Percentiles rank a stretch among this genome's conserved stretches.
These are phyloP conservation scores for Acorus gramineus DNA, from an alignment of 106 monocot genomes.

Conservation along the genomic window DNA sequence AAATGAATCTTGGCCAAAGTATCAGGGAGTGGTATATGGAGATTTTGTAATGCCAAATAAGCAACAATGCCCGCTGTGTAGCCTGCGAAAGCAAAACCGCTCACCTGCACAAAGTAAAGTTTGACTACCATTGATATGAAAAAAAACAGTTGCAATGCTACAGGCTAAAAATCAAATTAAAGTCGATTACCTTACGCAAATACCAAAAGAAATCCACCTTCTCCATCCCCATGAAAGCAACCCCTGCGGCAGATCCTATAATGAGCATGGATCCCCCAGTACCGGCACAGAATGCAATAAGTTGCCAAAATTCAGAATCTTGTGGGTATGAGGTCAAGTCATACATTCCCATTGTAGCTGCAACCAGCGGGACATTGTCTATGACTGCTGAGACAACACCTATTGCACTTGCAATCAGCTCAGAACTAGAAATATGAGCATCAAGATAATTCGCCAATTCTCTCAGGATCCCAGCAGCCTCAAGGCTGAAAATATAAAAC, in stretches of 20 bases:
- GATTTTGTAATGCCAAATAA: slow-evolving; percentile 54
- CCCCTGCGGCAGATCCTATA: slow-evolving; percentile 96
- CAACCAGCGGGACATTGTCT: slow-evolving; percentile 95
- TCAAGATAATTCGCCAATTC: slow-evolving; percentile 95
- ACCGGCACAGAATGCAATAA: slow-evolving; percentile 93
- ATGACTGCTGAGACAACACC: slow-evolving; percentile 84
- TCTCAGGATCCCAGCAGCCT: slow-evolving; percentile 87
- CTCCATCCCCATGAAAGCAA: slow-evolving; percentile 99
- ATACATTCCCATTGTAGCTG: slow-evolving; percentile 99
- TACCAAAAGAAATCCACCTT: slow-evolving; percentile 99
- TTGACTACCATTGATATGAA: neutral
- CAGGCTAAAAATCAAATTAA: neutral
- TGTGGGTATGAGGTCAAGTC: slow-evolving; percentile 78
- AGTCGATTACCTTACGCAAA: slow-evolving; percentile 59
- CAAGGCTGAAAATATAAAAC: slow-evolving; percentile 40
- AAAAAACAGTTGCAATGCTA: neutral
- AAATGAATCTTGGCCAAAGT: slow-evolving; percentile 64
- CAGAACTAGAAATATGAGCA: slow-evolving; percentile 60
- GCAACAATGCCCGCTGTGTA: slow-evolving; percentile 83
- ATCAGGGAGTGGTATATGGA: slow-evolving; percentile 46
- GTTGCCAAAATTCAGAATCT: slow-evolving; percentile 98
- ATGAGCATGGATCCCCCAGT: slow-evolving; percentile 99
- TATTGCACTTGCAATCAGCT: slow-evolving; percentile 84
- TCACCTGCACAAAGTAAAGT: slow-evolving; percentile 46
- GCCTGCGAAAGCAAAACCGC: slow-evolving; percentile 94